Base-by-base conservation (phyloP, 2,329 filamentous ascomycete genomes). In the Claviceps arundinis region DNA sequence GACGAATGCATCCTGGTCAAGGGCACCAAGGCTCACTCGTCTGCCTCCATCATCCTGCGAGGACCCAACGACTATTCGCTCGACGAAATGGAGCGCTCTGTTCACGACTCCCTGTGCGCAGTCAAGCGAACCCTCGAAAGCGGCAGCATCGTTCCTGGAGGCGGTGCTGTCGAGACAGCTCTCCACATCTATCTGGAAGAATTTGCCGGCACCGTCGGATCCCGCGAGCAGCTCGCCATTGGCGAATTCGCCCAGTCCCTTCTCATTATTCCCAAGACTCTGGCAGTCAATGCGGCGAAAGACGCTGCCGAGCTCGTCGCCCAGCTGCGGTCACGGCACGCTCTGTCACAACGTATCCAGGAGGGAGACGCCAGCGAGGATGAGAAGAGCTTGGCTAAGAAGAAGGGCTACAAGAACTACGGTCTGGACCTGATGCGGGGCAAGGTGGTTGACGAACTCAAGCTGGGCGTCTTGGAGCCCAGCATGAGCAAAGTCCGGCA, bases 361-460 rank as follows among this genome's bases (percentile, higher is more conserved):
- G 88, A 95, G 58, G 85, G 85, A n/a, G 87, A 90, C 60, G 82
- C 78, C 50, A 83, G 81, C 60, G 87, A 91, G 68, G 85, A 95
- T 62, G 89, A 93, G 69, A 95, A 94, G 77, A 83, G 82, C 50
- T 77, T 93, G 54, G 89, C 89, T 48, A 89, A 88, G 70, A 93
- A 91, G 73, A 96, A 95, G 82, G 87, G 87, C 62, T 98, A 97
- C 77, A 93, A 91, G 74, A 98, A 98, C 77, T 98, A 98, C 69
- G 93, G 93, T 49, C 76, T 98, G 54, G 94, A 98, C 69, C 75
- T 98, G 62, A 76, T 76, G 53, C 89, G 87, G 68, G 93, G 93
- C 60, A 91, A 89, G 68, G 88, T 97, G 54, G 84, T 90, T 52
- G 93, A 98, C 69, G 84, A 89, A 73, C 75, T 98, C 63, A 97